Base-by-base conservation (phyloP, 257 asterid genomes). In the Nicotiana otophora region DNA sequence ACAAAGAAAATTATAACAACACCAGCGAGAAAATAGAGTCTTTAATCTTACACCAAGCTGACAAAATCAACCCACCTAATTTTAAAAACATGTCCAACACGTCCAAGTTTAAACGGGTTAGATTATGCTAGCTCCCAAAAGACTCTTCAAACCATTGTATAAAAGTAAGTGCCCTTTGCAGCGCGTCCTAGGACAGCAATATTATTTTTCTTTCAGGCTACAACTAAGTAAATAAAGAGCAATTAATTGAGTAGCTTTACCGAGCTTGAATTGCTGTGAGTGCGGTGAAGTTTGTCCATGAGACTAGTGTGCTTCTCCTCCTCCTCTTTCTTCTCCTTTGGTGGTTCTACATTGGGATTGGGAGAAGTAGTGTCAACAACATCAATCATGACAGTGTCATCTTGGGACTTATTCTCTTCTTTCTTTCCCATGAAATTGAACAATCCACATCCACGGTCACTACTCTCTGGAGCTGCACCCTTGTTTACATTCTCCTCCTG, bases 251-350 rank as follows among this genome's bases (percentile, higher is more conserved):
- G 78, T 28, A 62, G 65, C 77, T 28, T 82, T 64, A 82, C 87
- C 74, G 77, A 86, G 84, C 84, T 82, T 4, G 88, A 84, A 65
- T 86, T 86, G 86, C 80, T 82, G 53, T 70, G 83, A 81, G 87
- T 58, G 76, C 78, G 82, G 69, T 55, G 91, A 62, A 88, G 90
- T 85, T 84, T 84, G 23, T 86, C 90, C 86, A 66, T 72, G 72
- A 84, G 87, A 19, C 88, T 83, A 42, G 11, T 8, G 5, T 68
- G 89, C 77, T 88, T 85, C 57, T 42, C 58, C 58, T 42, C 58
- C 19, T 42, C 51, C 11, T 12, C 58, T 12, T 53, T 4, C 5
- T 53, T 53, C 2, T 81, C 81, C 55, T 79, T 66, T 20, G 66
- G 82, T 69, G 26, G 30, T 23, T 26, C 83, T 60, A 75, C 75